These are phyloP conservation scores for Candolleomyces efflorescens DNA, from an alignment of 768 basidiomycete species.

Conservation along the genomic window DNA sequence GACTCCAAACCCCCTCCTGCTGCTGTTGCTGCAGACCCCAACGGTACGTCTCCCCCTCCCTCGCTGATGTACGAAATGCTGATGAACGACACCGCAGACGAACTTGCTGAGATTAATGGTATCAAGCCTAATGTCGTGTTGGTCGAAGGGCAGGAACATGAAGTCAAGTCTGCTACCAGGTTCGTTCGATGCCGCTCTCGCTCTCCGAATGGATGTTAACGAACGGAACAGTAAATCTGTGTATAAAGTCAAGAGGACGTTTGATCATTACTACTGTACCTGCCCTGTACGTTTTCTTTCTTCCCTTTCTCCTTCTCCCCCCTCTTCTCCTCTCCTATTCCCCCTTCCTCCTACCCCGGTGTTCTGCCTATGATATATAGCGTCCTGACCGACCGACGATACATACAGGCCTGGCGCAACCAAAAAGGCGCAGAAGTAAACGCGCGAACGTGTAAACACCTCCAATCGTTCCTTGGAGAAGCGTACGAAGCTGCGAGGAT, in stretches of 20 bases:
- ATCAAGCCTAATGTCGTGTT: constrained; percentile 31
- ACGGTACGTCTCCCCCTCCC: background rate
- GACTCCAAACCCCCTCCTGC: no score
- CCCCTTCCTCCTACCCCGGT: no score
- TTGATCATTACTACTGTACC: constrained; percentile 37
- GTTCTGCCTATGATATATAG: no score
- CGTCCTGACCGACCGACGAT: no score
- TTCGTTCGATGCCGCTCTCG: background rate
- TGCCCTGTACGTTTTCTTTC: constrained; percentile 26
- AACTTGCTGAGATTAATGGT: constrained; percentile 33
- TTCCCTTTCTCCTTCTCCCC: background rate
- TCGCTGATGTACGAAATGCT: background rate
- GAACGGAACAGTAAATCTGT: constrained; percentile 23
- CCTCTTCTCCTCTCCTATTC: constrained; percentile 9
- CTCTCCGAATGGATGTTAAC: no score
- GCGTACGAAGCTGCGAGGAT: constrained; percentile 42
- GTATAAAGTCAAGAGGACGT: constrained; percentile 35
- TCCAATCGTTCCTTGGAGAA: constrained; percentile 17
- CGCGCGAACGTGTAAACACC: constrained; percentile 3
- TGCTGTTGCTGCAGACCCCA: no score
- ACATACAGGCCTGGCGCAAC: constrained; percentile 25
- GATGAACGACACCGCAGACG: constrained; percentile 17
- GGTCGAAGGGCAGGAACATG: constrained; percentile 27
- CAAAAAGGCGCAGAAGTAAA: constrained; percentile 11
- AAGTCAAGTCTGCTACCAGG: constrained; percentile 4